Evolutionary conservation across 257 asterid species (phyloP).

Genomic region (Petunia axillaris): DNA sequence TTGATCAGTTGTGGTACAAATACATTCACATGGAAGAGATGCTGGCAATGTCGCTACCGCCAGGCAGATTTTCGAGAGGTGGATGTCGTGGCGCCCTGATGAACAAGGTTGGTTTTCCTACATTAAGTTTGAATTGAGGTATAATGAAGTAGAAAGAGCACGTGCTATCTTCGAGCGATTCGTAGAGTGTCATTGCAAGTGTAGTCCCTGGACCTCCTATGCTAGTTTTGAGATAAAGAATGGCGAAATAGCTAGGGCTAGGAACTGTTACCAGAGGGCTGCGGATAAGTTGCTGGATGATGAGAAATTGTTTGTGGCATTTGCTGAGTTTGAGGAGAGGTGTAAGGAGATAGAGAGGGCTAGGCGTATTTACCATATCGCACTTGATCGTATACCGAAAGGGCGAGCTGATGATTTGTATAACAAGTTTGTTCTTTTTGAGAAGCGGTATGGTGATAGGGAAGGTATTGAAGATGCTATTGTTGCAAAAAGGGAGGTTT

Average conservation of each 20-base stretch:
- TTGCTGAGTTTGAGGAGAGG: constrained; percentile 85
- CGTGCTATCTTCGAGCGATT: constrained; percentile 71
- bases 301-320: constrained; percentile 83
- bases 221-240: constrained; percentile 87
- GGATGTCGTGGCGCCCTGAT: constrained; percentile 93
- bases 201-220: constrained; percentile 70
- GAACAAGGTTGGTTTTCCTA: constrained; percentile 88
- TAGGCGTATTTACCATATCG: constrained; percentile 70
- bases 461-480: constrained; percentile 85
- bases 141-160: constrained; percentile 75
- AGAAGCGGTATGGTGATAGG: constrained; percentile 46
- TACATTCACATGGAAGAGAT: constrained; percentile 50
- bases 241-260: constrained; percentile 67
- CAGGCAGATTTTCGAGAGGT: constrained; percentile 72
- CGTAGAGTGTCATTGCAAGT: constrained; percentile 62
- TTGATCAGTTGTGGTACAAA: too few species aligned
- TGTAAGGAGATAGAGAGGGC: constrained; percentile 91
- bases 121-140: constrained; percentile 77
- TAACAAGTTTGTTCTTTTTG: constrained; percentile 82
- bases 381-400: constrained; percentile 85
- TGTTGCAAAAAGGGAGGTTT: constrained; percentile 81
- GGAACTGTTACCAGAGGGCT: constrained; percentile 76
- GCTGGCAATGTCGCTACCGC: constrained; percentile 80
- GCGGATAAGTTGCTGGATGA: constrained; percentile 74
- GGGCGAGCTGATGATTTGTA: constrained; percentile 85